These are phyloP conservation scores for Coprinopsis marcescibilis DNA, from an alignment of 768 basidiomycete species.

Conservation along the genomic window DNA sequence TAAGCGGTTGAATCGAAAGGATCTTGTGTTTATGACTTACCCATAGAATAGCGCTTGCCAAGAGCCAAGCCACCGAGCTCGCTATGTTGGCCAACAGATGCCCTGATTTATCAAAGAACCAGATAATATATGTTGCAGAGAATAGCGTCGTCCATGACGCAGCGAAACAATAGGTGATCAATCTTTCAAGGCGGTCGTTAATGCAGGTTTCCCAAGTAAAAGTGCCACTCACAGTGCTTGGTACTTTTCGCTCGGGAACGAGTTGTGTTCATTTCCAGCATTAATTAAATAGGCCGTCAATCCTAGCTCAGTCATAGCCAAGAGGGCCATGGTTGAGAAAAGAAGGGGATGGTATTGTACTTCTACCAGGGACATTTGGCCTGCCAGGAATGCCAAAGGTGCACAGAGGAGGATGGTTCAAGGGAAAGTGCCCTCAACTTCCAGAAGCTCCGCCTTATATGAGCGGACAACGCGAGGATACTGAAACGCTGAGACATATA, in stretches of 20 bases:
- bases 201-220: slow-evolving; percentile 7
- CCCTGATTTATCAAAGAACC: slow-evolving; percentile 60
- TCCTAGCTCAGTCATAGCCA: slow-evolving; percentile 67
- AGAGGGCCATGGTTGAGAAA: slow-evolving; percentile 59
- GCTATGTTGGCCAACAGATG: slow-evolving; percentile 73
- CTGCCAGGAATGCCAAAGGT: background rate
- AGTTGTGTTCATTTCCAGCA: slow-evolving; percentile 55
- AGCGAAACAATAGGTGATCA: slow-evolving; percentile 58
- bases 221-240: slow-evolving; percentile 50
- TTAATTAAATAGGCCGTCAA: slow-evolving; percentile 70
- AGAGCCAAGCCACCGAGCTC: slow-evolving; percentile 71
- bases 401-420: background rate
- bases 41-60: slow-evolving; percentile 62
- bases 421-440: too few relatives aligned
- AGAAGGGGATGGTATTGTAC: slow-evolving; percentile 58
- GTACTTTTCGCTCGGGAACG: slow-evolving; percentile 58
- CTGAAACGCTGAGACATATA: too few relatives aligned
- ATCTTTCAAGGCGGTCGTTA: slow-evolving; percentile 22
- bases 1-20: background rate
- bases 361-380: slow-evolving; percentile 36
- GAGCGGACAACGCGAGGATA: too few relatives aligned
- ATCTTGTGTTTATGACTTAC: slow-evolving; percentile 30
- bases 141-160: slow-evolving; percentile 74
- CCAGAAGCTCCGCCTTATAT: too few relatives aligned
- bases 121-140: slow-evolving; percentile 62